A percentile compares a stretch with the other conserved stretches of the same genome.
Conservation (phyloP, 2,329 filamentous ascomycete genomes). For the Aspergillus sergii region DNA sequence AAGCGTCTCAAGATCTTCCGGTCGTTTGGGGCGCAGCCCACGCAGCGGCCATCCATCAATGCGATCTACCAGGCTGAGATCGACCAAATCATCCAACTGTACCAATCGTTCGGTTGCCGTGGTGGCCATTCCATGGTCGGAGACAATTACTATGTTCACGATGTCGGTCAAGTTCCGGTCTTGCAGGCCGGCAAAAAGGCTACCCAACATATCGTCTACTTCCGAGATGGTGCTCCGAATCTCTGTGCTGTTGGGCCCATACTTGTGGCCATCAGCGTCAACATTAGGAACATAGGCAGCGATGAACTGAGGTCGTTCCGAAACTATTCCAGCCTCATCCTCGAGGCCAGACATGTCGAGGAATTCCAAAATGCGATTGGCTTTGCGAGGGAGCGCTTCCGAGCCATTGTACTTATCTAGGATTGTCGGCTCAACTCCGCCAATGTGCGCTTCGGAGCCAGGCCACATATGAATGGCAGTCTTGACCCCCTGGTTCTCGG, state of each 20-base stretch:
- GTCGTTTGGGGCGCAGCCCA: conserved; percentile 78
- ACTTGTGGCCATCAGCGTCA: conserved; percentile 81
- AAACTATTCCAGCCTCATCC: conserved; percentile 51
- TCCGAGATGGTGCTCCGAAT: conserved; percentile 74
- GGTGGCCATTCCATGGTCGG: conserved; percentile 97
- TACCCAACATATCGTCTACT: conserved; percentile 82
- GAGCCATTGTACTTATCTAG: conserved; percentile 82
- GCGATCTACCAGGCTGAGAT: conserved; percentile 75
- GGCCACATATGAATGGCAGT: conserved; percentile 98
- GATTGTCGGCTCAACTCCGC: conserved; percentile 72
- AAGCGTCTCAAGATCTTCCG: conserved; percentile 65
- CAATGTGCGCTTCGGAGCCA: conserved; percentile 85
- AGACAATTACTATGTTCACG: conserved; percentile 94
- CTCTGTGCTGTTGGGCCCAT: conserved; percentile 93
- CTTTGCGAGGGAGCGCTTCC: conserved; percentile 74
- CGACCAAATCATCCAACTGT: conserved; percentile 86
- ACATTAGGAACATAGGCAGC: conserved; percentile 94
- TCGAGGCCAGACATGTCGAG: conserved; percentile 79
- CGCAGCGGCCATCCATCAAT: conserved; percentile 94
- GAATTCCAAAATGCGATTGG: conserved; percentile 75
- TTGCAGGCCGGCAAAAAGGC: conserved; percentile 75
- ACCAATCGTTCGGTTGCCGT: conserved; percentile 79
- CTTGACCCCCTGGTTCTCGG: conserved; percentile 76
- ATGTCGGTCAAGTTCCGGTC: conserved; percentile 82
- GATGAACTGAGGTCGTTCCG: conserved; percentile 82